Conservation (phyloP, 441 rosid genomes). For the Bocquillonia castaneifolia region DNA sequence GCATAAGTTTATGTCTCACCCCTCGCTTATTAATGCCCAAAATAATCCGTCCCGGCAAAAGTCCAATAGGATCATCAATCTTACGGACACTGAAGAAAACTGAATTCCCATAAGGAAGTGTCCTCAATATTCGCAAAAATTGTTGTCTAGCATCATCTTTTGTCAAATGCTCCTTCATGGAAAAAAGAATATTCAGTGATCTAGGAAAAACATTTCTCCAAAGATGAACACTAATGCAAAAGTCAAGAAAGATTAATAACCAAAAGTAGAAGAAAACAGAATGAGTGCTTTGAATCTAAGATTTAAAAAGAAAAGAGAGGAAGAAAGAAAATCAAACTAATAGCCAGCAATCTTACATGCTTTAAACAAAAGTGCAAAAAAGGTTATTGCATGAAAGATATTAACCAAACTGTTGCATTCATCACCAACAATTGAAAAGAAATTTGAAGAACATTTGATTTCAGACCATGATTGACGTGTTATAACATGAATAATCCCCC, state of each 20-base stretch:
- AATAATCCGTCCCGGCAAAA: conserved; percentile 86
- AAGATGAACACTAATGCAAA: background rate
- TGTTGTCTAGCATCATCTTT: conserved; percentile 98
- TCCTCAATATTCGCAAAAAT: conserved; percentile 73
- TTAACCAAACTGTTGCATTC: background rate
- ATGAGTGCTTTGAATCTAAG: background rate
- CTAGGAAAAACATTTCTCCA: conserved; percentile 12
- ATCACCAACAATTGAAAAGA: background rate
- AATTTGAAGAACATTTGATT: background rate
- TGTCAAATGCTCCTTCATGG: conserved; percentile 65
- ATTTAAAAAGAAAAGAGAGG: background rate
- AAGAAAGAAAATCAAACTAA: background rate
- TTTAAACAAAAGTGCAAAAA: background rate
- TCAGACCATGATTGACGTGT: background rate
- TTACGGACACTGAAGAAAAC: conserved; percentile 91
- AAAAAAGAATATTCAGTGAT: conserved; percentile 17
- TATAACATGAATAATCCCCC: background rate
- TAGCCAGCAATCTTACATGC: background rate
- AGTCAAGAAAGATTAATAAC: background rate
- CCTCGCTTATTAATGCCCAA: conserved; percentile 97
- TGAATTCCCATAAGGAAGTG: conserved; percentile 89
- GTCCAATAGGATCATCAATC: conserved; percentile 98
- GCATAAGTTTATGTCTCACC: conserved; percentile 45
- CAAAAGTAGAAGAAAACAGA: background rate
- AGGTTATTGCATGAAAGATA: background rate